Conservation (phyloP, 768 basidiomycete species). For the Sutorius australiensis region DNA sequence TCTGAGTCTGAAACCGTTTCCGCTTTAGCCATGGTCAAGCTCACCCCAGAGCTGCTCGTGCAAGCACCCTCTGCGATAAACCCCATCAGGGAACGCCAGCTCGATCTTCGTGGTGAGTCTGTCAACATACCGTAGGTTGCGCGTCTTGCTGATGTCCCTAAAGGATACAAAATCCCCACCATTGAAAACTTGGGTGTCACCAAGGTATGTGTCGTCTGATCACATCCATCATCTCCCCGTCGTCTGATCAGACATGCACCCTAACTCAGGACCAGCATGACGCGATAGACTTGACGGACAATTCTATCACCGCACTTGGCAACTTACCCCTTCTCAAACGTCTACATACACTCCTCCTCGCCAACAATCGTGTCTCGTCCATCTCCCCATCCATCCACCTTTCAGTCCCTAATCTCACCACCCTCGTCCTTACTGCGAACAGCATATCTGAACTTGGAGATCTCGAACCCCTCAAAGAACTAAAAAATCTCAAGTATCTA, state of each 20-base stretch:
- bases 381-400: conserved; percentile 81
- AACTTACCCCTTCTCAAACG: conserved; percentile 87
- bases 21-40: conserved; percentile 62
- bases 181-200: conserved; percentile 97
- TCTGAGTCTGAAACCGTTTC: conserved; percentile 36
- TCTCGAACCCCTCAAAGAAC: conserved; percentile 76
- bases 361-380: conserved; percentile 84
- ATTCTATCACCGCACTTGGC: conserved; percentile 74
- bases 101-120: conserved; percentile 79
- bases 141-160: conserved; percentile 17
- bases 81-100: conserved; percentile 82
- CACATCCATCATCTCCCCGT: conserved; percentile 8
- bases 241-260: conserved; percentile 14
- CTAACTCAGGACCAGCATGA: conserved; percentile 79
- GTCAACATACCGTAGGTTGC: conserved; percentile 9
- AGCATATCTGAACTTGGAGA: conserved; percentile 77
- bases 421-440: conserved; percentile 83
- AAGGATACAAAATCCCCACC: conserved; percentile 90
- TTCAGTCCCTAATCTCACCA: conserved; percentile 79
- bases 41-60: conserved; percentile 90
- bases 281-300: conserved; percentile 92
- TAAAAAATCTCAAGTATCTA: conserved; percentile 70
- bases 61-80: conserved; percentile 76
- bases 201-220: conserved; percentile 48
- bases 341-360: conserved; percentile 76